A percentile compares a stretch with the other conserved stretches of the same genome.
Conservation (phyloP, 1,284 basidiomycete genomes). For the Cystobasidium pallidum region DNA sequence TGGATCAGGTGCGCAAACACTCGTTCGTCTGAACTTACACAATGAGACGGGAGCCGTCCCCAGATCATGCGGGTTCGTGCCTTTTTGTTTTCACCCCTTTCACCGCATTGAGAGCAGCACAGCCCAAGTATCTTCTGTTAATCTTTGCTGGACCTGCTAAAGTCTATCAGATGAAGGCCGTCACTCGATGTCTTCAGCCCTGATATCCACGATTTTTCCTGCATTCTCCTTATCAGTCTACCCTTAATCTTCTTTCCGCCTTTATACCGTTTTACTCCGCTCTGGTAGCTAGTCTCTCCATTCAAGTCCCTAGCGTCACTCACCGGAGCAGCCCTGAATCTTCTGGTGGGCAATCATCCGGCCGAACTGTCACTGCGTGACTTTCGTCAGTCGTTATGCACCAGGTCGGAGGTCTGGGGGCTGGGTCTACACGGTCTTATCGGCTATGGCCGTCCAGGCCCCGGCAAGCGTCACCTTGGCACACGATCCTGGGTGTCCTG, state of each 20-base stretch:
- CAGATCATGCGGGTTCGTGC: neutral
- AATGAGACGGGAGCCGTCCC: neutral
- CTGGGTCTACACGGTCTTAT: too few species aligned
- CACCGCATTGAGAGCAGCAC: constrained; percentile 2
- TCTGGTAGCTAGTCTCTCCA: neutral
- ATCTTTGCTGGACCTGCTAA: neutral
- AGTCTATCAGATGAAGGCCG: too few species aligned
- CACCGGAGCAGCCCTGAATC: too few species aligned
- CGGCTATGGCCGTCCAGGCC: too few species aligned
- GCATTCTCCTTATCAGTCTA: neutral
- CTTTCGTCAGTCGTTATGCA: too few species aligned
- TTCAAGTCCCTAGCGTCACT: too few species aligned
- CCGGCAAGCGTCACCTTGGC: neutral
- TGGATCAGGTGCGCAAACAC: too few species aligned
- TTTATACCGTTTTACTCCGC: too few species aligned
- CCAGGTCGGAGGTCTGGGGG: too few species aligned
- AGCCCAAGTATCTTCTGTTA: neutral
- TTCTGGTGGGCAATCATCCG: too few species aligned
- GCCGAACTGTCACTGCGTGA: too few species aligned
- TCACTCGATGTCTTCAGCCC: neutral
- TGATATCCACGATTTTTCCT: neutral
- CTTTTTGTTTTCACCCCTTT: neutral
- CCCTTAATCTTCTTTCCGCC: neutral
- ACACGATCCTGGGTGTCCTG: neutral
- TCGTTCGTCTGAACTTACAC: neutral